Evolutionary conservation across 768 basidiomycete species (phyloP).

Genomic region (Collybia mongolica): DNA sequence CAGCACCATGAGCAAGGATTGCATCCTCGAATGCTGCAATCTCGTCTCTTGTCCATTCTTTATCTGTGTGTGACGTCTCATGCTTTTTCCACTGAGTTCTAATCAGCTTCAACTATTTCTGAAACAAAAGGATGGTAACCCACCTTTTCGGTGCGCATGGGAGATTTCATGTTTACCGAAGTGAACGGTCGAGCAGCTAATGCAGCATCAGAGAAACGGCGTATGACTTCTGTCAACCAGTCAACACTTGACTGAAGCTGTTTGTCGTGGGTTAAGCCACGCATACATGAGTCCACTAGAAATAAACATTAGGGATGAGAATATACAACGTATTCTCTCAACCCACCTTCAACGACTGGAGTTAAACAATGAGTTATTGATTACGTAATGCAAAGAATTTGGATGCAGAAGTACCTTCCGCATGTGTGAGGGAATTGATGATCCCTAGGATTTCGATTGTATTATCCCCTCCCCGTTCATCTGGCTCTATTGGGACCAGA

Average conservation of each 20-base stretch:
- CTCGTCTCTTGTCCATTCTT: conserved; percentile 70
- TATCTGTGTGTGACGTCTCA: conserved; percentile 66
- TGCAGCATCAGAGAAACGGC: conserved; percentile 69
- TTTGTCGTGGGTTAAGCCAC: conserved; percentile 49
- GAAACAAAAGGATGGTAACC: not conserved
- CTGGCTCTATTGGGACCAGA: conserved; percentile 42
- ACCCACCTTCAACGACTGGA: conserved; percentile 59
- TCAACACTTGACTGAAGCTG: conserved; percentile 66
- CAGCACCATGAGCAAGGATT: conserved; percentile 70
- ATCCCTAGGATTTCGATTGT: conserved; percentile 73
- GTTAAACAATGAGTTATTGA: conserved; percentile 17
- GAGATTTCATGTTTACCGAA: conserved; percentile 61
- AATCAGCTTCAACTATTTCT: not conserved
- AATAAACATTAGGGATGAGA: conserved; percentile 4
- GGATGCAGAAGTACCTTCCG: conserved; percentile 56
- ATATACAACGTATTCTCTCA: not conserved
- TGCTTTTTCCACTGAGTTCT: conserved; percentile 61
- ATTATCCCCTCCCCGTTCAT: conserved; percentile 66
- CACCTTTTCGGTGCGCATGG: conserved; percentile 66
- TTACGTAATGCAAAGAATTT: conserved; percentile 19
- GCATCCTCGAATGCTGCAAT: conserved; percentile 74
- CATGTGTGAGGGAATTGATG: conserved; percentile 60
- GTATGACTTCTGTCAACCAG: conserved; percentile 77
- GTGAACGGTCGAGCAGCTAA: conserved; percentile 54
- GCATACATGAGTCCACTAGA: conserved; percentile 68